Conservation (phyloP, 2,329 filamentous ascomycete genomes). For the Magnaporthiopsis rhizophila region DNA sequence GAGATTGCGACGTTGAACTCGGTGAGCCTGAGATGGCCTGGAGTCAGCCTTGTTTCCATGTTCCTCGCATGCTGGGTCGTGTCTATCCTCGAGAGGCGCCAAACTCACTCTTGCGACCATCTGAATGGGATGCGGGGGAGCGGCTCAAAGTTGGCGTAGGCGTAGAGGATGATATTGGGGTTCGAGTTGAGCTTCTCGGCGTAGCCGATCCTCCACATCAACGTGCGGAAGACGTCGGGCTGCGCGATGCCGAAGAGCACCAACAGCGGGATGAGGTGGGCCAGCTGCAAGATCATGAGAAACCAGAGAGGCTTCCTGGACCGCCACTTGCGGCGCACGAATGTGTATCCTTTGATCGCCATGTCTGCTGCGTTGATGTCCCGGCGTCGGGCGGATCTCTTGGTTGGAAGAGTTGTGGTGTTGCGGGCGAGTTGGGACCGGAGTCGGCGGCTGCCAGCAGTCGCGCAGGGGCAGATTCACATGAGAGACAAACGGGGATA, state of each 20-base stretch:
- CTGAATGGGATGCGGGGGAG: conserved; percentile 57
- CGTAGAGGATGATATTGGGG: conserved; percentile 61
- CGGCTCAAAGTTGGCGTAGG: conserved; percentile 62
- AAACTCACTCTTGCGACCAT: conserved; percentile 64
- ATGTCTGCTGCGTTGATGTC: conserved; percentile 17
- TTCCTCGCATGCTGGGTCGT: neutral
- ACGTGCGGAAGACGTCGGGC: conserved; percentile 63
- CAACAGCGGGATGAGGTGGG: conserved; percentile 55
- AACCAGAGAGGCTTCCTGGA: conserved; percentile 50
- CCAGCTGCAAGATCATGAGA: conserved; percentile 59
- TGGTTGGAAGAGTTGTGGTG: neutral
- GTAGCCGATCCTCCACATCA: conserved; percentile 65
- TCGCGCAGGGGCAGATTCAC: neutral
- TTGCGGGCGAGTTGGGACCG: neutral
- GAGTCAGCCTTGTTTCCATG: neutral
- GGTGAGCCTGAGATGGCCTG: conserved; percentile 49
- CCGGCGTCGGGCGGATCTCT: neutral
- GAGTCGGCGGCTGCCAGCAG: neutral
- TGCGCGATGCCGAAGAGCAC: conserved; percentile 66
- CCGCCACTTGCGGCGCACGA: conserved; percentile 53
- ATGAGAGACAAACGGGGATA: neutral
- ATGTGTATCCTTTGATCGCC: conserved; percentile 34
- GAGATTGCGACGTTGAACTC: conserved; percentile 71
- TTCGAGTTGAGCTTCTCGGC: conserved; percentile 68
- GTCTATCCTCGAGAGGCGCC: neutral